Evolutionary conservation across 2,329 filamentous ascomycete species (phyloP), one percentile per base, ranked within the genome.

Genomic region (Penicillium sp.): DNA sequence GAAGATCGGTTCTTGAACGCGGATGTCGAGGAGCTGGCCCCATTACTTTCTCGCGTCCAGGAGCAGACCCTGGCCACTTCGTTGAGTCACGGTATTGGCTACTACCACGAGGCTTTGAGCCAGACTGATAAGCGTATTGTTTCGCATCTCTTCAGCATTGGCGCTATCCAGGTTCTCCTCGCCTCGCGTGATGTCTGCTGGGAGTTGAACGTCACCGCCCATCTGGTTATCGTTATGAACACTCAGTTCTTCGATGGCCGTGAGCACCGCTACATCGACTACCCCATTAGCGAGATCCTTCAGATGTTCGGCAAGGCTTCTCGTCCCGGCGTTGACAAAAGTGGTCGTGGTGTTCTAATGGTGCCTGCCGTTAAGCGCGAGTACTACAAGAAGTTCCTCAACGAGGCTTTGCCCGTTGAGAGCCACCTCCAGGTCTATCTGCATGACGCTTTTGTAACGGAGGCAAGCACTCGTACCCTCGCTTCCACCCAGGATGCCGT

Each of bases 311-410:
- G 95, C 69, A 96, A 95, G 78, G 91, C 95, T 40, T 88, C 93
- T 58, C 88, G 91, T 44, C 88, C 92, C 1, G 86, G 89, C 3
- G 85, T 89, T 73, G 93, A 97, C 71, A 92, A 91, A 60, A 86
- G 90, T 60, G 90, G 91, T 50, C 92, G 91, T 64, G 96, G 94
- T 68, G 92, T 99, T n/a, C 84, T 99, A 49, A 98, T 99, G 95
- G 88, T 97, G 12, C 93, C 94, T 2, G 89, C 91, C 19, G 92
- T 96, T 53, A 97, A 96, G 84, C 89, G 95, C 40, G 93, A 97
- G 65, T 99, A 97, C 79, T 99, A 98, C 85, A 96, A 95, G 81
- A 99, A 99, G 80, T 99, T 99, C 83, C 81, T 99, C 67, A 94
- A 95, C 70, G 96, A 99, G 77, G 95, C 95, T 22, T 83, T 99